Evolutionary conservation across 139 green algal genomes (phyloP).

Genomic region (Tetradesmus lagerheimii): DNA sequence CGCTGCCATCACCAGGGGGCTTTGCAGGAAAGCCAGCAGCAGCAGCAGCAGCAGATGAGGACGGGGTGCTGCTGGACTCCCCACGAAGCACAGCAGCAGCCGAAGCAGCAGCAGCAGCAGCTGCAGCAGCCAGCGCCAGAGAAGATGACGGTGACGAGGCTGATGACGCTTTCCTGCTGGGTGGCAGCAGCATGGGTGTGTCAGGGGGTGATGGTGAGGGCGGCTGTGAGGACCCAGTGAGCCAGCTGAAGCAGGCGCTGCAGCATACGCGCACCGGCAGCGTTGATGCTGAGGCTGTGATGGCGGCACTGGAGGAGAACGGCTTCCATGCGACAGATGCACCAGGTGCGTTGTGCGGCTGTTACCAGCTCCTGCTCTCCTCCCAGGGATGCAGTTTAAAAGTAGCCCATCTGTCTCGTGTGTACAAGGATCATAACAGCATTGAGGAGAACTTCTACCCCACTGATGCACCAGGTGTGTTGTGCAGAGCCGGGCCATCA

Average conservation of each 20-base stretch:
- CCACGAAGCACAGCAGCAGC: background rate
- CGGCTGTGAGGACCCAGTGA: background rate
- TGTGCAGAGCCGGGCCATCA: too few relatives aligned
- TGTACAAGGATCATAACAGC: too few relatives aligned
- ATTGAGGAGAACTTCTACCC: too few relatives aligned
- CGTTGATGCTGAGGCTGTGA: constrained; percentile 37
- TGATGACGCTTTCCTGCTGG: background rate
- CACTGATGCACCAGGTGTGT: too few relatives aligned
- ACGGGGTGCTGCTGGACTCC: background rate
- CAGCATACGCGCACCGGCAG: background rate
- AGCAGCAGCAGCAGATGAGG: background rate
- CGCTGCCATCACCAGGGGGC: background rate
- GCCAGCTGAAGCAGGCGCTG: background rate
- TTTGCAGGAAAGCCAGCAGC: background rate
- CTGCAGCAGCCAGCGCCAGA: background rate
- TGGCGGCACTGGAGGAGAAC: constrained; percentile 47
- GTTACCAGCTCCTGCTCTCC: too few relatives aligned
- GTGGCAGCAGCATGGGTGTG: background rate
- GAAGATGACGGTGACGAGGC: background rate
- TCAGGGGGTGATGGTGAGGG: background rate
- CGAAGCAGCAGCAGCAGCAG: constrained; percentile 14
- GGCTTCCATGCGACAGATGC: constrained; percentile 49
- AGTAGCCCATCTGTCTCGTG: too few relatives aligned
- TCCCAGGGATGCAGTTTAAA: too few relatives aligned
- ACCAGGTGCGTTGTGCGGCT: background rate